Conservation (phyloP, 2,329 filamentous ascomycete species). For the Calonectria multiphialidica region DNA sequence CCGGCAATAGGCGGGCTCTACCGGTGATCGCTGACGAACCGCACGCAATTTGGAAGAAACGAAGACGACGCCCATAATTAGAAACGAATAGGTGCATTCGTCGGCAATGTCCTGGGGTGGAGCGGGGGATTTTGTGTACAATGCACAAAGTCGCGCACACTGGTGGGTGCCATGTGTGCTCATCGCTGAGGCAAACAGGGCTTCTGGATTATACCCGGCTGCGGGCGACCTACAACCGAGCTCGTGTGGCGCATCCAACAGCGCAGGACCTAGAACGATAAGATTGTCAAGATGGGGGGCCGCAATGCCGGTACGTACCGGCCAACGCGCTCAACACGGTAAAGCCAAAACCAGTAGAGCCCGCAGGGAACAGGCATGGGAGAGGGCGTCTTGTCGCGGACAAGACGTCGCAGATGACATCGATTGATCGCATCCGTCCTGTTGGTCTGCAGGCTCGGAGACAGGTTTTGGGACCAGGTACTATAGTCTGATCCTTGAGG, state of each 20-base stretch:
- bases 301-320: conserved; percentile 22
- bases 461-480: conserved; percentile 9
- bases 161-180: conserved; percentile 11
- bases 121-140: conserved; percentile 18
- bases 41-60: conserved; percentile 2
- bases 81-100: conserved; percentile 3
- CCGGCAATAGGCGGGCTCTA: neutral
- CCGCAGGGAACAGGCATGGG: conserved; percentile 14
- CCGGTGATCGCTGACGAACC: neutral
- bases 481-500: conserved; percentile 9
- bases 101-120: conserved; percentile 1
- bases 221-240: conserved; percentile 4
- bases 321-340: conserved; percentile 6
- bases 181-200: conserved; percentile 17
- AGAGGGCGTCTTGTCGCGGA: conserved; percentile 5
- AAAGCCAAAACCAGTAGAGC: conserved; percentile 12
- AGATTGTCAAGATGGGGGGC: conserved; percentile 7
- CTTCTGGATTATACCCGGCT: conserved; percentile 17
- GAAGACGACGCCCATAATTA: neutral
- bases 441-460: conserved; percentile 10
- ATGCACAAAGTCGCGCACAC: conserved; percentile 23
- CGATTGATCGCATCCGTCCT: conserved; percentile 25
- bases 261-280: conserved; percentile 10
- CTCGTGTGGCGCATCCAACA: conserved; percentile 14
- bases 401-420: conserved; percentile 19